Conservation (phyloP, 192 early-diverging fungal species). For the Lunasporangiospora selenospora region DNA sequence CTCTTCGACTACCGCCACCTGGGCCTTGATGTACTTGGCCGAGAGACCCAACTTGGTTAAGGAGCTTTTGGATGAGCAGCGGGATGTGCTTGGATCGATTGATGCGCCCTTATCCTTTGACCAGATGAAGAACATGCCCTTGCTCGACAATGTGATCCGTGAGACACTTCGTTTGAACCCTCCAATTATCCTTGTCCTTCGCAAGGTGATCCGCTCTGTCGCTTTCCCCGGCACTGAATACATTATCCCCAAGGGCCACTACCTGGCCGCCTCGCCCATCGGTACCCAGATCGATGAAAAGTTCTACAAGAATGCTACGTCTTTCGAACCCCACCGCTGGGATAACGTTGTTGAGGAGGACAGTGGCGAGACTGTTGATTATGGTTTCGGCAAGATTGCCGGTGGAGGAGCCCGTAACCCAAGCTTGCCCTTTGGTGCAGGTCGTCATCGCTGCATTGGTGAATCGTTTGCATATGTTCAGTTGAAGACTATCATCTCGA, state of each 20-base stretch:
- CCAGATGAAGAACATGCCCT: slow-evolving; percentile 71
- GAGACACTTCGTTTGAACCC: slow-evolving; percentile 94
- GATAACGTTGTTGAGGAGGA: slow-evolving; percentile 63
- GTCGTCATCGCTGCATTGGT: slow-evolving; percentile 98
- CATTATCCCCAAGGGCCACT: slow-evolving; percentile 90
- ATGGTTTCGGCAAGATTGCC: slow-evolving; percentile 76
- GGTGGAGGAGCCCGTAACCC: slow-evolving; percentile 72
- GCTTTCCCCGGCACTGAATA: slow-evolving; percentile 78
- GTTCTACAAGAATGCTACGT: slow-evolving; percentile 81
- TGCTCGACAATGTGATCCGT: slow-evolving; percentile 85
- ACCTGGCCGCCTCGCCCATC: slow-evolving; percentile 83
- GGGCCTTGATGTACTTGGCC: slow-evolving; percentile 91
- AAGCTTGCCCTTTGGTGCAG: slow-evolving; percentile 96
- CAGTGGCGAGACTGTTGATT: slow-evolving; percentile 68
- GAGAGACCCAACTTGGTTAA: slow-evolving; percentile 72
- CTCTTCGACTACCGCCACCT: slow-evolving; percentile 88
- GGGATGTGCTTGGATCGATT: slow-evolving; percentile 59
- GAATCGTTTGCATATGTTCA: slow-evolving; percentile 96
- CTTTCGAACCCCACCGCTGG: slow-evolving; percentile 87
- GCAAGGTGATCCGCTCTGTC: slow-evolving; percentile 82
- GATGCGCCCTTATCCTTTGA: slow-evolving; percentile 73
- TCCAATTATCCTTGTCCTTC: slow-evolving; percentile 93
- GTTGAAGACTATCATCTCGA: slow-evolving; percentile 91
- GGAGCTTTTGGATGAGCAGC: slow-evolving; percentile 79
- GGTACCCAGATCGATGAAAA: slow-evolving; percentile 81